phyloP scores from a whole-genome alignment of 2,329 filamentous ascomycete genomes.

The Teratosphaeria viscida region DNA sequence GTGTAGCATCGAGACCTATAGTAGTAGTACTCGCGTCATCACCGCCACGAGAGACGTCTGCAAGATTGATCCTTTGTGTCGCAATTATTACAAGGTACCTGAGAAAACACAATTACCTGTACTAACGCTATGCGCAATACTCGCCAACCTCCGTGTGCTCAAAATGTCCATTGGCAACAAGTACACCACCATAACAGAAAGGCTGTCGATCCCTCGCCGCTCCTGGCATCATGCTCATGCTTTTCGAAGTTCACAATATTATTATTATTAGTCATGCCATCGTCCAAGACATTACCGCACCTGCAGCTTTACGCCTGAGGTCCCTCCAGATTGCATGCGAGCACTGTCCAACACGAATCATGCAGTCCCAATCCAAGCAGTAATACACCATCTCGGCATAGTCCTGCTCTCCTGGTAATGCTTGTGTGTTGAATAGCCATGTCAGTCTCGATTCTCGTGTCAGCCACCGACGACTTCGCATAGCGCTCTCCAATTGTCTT shows the following conservation, averaged over 20 bases:
- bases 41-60: background rate
- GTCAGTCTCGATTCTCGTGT: background rate
- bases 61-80: background rate
- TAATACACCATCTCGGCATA: background rate
- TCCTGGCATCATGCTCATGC: background rate
- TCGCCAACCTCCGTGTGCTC: background rate
- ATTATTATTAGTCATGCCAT: background rate
- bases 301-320: background rate
- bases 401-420: background rate
- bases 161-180: background rate
- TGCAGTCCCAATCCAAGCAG: background rate
- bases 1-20: no score
- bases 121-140: background rate
- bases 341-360: background rate
- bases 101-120: background rate
- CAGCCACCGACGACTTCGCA: slow-evolving; percentile 29
- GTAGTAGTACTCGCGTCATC: no score
- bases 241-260: background rate
- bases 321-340: background rate
- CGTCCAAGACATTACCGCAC: background rate
- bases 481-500: slow-evolving; percentile 34
- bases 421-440: background rate
- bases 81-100: background rate
- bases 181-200: background rate
- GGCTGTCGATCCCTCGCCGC: background rate